These are phyloP conservation scores for Polytrichum commune DNA, from an alignment of 225 moss, liverwort and hornwort species.

Conservation along the genomic window DNA sequence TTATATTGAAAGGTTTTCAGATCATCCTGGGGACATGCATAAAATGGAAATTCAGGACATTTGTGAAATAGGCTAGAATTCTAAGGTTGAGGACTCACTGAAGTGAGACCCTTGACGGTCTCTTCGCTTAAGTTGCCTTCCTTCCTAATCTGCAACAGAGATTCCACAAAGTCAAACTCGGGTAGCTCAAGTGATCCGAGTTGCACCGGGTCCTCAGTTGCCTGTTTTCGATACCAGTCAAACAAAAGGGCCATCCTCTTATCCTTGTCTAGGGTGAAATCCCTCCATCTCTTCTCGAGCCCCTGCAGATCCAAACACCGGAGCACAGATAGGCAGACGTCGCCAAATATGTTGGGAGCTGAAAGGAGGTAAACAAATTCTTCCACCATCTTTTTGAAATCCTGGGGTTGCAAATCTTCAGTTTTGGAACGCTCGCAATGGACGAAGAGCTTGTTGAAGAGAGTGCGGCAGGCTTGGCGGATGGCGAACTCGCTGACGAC, in stretches of 20 bases:
- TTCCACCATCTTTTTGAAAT: constrained; percentile 7
- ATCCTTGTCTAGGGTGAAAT: too few species aligned
- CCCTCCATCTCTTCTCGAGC: constrained; percentile 19
- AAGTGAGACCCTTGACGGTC: constrained; percentile 8
- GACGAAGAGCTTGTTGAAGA: constrained; percentile 16
- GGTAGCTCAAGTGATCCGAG: too few species aligned
- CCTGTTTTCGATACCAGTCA: constrained; percentile 23
- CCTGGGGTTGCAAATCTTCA: constrained; percentile 9
- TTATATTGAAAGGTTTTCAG: too few species aligned
- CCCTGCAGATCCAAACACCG: constrained; percentile 12
- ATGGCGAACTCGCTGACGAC: constrained; percentile 9
- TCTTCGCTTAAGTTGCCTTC: constrained; percentile 14
- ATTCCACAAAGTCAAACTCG: constrained; percentile 14
- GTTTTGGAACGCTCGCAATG: constrained; percentile 12
- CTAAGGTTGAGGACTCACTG: constrained; percentile 12
- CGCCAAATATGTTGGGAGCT: constrained; percentile 4
- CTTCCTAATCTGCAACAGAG: constrained; percentile 14
- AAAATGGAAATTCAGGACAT: too few species aligned
- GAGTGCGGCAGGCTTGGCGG: constrained; percentile 10
- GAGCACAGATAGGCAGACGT: constrained; percentile 10
- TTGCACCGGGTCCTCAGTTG: background rate
- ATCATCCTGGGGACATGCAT: too few species aligned
- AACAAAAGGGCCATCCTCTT: constrained; percentile 5
- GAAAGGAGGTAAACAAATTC: constrained; percentile 13
- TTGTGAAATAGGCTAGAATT: background rate